Evolutionary conservation across 805 yeast genomes (phyloP), one percentile per base, ranked within the genome.

Genomic region (Helenozyma rhizophorensis): DNA sequence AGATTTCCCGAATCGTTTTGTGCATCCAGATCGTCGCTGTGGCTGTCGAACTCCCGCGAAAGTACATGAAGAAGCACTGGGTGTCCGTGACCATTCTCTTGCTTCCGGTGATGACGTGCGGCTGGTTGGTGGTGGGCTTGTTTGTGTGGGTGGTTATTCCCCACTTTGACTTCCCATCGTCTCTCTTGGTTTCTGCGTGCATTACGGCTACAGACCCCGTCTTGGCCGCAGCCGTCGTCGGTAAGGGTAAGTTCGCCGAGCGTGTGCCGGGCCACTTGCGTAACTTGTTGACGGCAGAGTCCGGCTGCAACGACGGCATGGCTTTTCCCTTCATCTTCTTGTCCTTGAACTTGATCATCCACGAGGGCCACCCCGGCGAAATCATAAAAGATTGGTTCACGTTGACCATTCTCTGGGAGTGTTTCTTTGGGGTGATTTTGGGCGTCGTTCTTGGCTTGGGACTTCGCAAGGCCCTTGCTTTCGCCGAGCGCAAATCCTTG

Each of bases 191-290:
- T 1, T 74, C 89, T 21, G 96, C 95, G 2, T 87, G 96, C 55
- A 79, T 88, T 28, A 89, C 96, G 0, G 96, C 96, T 2, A 89
- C 97, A 0, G 97, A 88, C 60, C 97, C 97, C 6, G 93, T 88
- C 25, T 69, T 88, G 51, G 96, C 96, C 2, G 93, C 95, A 12
- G 95, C 96, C 2, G 95, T 88, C 23, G 96, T 88, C 9, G 95
- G 96, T 56, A 88, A 84, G 49, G 95, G 95, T 45, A 84, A 85
- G 53, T 88, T 88, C 55, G 95, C 96, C 10, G 76, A 76, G 50
- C 74, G 95, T 34, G 95, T 88, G 12, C 95, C 96, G 1, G 95
- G 94, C n/a, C 96, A 88, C 59, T 68, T 88, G 60, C 70, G 95
- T 47, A 83, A 87, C 51, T 60, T 88, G 28, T 64, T 89, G 16